phyloP scores from a whole-genome alignment of 2,329 filamentous ascomycete species.

The Nannizziopsis barbatae region DNA sequence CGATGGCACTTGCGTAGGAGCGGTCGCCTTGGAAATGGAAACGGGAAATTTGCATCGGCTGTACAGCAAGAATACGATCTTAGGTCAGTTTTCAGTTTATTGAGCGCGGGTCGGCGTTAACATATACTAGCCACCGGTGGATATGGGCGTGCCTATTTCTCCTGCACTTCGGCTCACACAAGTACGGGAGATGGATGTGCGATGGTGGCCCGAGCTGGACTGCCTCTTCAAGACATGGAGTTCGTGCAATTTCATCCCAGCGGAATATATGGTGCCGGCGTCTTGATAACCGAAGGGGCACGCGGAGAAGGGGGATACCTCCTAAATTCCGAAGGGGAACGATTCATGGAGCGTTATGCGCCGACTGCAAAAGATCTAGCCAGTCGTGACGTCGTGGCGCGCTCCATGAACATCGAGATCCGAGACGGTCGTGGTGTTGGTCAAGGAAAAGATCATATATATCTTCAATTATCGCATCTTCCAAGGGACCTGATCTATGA shows the following conservation, averaged over 20 bases:
- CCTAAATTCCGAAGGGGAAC: constrained; percentile 80
- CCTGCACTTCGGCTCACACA: constrained; percentile 81
- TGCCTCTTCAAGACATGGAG: constrained; percentile 86
- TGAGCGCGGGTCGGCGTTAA: neutral
- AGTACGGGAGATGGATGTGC: constrained; percentile 90
- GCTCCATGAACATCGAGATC: constrained; percentile 88
- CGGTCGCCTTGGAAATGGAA: constrained; percentile 85
- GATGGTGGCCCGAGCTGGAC: constrained; percentile 81
- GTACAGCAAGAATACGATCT: constrained; percentile 74
- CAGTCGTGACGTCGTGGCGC: constrained; percentile 75
- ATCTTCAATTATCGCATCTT: constrained; percentile 78
- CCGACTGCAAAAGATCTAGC: constrained; percentile 87
- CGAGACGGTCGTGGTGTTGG: constrained; percentile 82
- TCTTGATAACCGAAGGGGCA: constrained; percentile 81
- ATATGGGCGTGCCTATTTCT: constrained; percentile 86
- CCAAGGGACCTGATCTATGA: constrained; percentile 74
- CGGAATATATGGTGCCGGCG: constrained; percentile 85
- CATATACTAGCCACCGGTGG: constrained; percentile 66
- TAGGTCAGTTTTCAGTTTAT: constrained; percentile 9
- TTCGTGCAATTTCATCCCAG: constrained; percentile 93
- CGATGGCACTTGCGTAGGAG: constrained; percentile 78
- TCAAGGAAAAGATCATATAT: constrained; percentile 84
- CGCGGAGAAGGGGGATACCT: constrained; percentile 88
- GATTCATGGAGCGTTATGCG: constrained; percentile 89
- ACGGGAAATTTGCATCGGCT: constrained; percentile 84